Evolutionary conservation across 345 rosid species (phyloP).

Genomic region (Salix caprea): DNA sequence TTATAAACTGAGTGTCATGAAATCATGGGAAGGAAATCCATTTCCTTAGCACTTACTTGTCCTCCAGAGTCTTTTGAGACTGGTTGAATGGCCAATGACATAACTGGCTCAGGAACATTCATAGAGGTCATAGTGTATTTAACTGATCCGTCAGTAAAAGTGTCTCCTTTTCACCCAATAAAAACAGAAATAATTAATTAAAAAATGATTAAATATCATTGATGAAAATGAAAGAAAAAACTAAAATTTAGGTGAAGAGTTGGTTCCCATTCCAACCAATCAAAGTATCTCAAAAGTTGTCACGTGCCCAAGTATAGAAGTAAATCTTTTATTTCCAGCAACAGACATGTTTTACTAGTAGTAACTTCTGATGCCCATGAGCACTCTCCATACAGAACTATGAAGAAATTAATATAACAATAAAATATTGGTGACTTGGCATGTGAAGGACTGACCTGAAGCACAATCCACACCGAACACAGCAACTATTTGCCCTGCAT

Average conservation of each 20-base stretch:
- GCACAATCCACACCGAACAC: conserved; percentile 99
- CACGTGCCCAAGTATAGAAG: background rate
- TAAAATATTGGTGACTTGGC: background rate
- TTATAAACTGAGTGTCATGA: background rate
- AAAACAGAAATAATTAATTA: background rate
- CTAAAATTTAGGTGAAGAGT: too few species aligned
- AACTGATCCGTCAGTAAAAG: conserved; percentile 93
- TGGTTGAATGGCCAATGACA: conserved; percentile 97
- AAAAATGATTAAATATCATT: background rate
- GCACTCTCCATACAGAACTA: background rate
- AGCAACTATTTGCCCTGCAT: conserved; percentile 98
- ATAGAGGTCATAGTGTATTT: conserved; percentile 98
- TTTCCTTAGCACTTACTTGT: conserved; percentile 57
- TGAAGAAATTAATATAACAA: background rate
- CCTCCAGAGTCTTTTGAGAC: conserved; percentile 96
- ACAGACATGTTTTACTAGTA: background rate
- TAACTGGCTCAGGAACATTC: conserved; percentile 99
- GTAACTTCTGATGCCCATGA: background rate
- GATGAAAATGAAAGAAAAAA: conserved; percentile 4
- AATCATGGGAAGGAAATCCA: background rate
- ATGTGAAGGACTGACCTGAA: conserved; percentile 50
- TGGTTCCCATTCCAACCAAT: background rate
- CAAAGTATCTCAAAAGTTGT: background rate
- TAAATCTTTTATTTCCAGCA: background rate
- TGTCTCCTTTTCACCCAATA: conserved; percentile 55